phyloP scores from a whole-genome alignment of 768 basidiomycete species.

The Russula dissimulans region DNA sequence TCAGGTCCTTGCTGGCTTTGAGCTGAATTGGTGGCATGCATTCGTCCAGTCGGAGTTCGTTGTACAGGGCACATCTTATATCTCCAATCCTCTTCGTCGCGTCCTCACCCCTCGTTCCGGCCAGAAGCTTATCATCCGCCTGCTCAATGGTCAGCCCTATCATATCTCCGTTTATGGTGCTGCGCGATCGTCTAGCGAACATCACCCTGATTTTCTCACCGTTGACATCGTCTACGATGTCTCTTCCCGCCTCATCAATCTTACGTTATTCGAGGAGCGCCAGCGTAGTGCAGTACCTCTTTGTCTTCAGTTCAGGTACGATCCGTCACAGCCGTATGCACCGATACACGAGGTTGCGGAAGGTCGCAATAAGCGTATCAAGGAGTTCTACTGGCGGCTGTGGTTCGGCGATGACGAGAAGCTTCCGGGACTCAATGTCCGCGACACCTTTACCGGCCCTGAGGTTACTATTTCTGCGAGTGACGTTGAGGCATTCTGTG shows the following conservation, averaged over 20 bases:
- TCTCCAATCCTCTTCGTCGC: conserved; percentile 84
- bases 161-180: conserved; percentile 66
- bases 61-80: conserved; percentile 76
- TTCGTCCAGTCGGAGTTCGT: conserved; percentile 73
- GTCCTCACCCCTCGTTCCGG: conserved; percentile 72
- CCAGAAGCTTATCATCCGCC: conserved; percentile 64
- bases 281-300: conserved; percentile 70
- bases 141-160: conserved; percentile 35
- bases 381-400: conserved; percentile 96
- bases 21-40: conserved; percentile 80
- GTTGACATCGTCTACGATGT: conserved; percentile 58
- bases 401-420: conserved; percentile 88
- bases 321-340: conserved; percentile 78
- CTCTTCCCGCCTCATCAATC: conserved; percentile 46
- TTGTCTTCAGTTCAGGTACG: conserved; percentile 72
- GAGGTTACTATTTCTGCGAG: conserved; percentile 71
- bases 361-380: conserved; percentile 83
- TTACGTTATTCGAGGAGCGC: conserved; percentile 81
- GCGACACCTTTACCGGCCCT: conserved; percentile 77
- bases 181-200: conserved; percentile 70
- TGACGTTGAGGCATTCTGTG: conserved; percentile 82
- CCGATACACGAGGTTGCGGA: conserved; percentile 87
- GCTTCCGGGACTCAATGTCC: conserved; percentile 71
- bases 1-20: conserved; percentile 70
- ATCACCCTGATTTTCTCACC: conserved; percentile 72